Evolutionary conservation across 1,139 yeast species (phyloP), one percentile per base, ranked within the genome.

Genomic region (Scheffersomyces parashehatae): DNA sequence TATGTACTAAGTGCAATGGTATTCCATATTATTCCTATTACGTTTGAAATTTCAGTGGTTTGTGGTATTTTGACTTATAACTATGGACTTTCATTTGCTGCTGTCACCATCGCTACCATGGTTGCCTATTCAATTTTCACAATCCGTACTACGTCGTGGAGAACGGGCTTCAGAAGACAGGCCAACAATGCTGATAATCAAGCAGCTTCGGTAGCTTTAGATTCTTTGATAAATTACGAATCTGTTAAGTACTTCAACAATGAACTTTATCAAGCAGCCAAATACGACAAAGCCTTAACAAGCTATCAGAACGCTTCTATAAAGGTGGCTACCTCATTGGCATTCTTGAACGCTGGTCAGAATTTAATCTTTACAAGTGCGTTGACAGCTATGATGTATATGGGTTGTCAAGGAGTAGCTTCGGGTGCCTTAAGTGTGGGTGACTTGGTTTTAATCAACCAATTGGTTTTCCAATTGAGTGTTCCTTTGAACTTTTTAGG

Each of bases 371-470:
- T 95, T 66, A 88, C 98, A 0, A 67, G 88, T 33, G 98, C 99
- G 1, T 72, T 95, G 53, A 93, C 99, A 1, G 90, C 85, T 2
- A 93, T 95, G 95, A 95, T 93, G 99, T 93, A 88, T 63, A 85
- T 93, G 96, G 98, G 97, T n/a, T 90, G 97, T 57, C 82, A 83
- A 47, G 98, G 98, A 28, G 95, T 93, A 11, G 83, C 90, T 10
- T 67, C 79, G 3, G 97, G 97, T 0, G 67, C 81, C 1, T 72
- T 93, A 46, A 85, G 95, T 2, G 98, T 95, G 13, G 99, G 99
- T 51, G 99, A 93, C 62, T 73, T 93, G 58, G 99, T 93, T n/a
- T 75, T 95, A 50, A 91, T 93, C 51, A 95, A 95, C 64, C 99
- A 95, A 67, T 76, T 95, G 45, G 98, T 93, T 9, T 93, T 93